Conservation (phyloP, 371 early-diverging fungal species). For the Mycotypha africana region DNA sequence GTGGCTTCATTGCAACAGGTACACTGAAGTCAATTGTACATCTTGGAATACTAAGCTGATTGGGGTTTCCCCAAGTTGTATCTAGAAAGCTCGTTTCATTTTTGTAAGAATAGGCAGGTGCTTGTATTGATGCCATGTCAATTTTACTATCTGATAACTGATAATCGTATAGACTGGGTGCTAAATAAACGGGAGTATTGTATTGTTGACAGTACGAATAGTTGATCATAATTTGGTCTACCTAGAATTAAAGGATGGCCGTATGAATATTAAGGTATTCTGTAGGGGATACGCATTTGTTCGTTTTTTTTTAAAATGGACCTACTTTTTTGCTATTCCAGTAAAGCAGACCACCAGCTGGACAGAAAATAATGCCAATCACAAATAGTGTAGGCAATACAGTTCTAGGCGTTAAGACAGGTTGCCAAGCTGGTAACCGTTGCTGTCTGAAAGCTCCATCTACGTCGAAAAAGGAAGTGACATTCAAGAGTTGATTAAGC, state of each 20-base stretch:
- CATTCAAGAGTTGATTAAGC: neutral
- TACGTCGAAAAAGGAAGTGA: slow-evolving; percentile 9
- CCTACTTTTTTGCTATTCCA: slow-evolving; percentile 70
- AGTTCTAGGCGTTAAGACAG: slow-evolving; percentile 91
- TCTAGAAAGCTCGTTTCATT: slow-evolving; percentile 29
- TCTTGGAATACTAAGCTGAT: slow-evolving; percentile 31
- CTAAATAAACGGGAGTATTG: slow-evolving; percentile 25
- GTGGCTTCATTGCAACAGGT: slow-evolving; percentile 61
- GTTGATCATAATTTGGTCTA: slow-evolving; percentile 81
- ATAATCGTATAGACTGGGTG: slow-evolving; percentile 13
- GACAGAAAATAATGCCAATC: slow-evolving; percentile 88
- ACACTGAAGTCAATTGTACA: slow-evolving; percentile 81
- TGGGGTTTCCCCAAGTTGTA: slow-evolving; percentile 30
- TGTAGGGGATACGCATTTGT: too few species aligned
- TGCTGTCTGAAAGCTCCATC: slow-evolving; percentile 98
- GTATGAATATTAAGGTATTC: too few species aligned
- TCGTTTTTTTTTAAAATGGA: too few species aligned
- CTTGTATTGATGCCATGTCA: slow-evolving; percentile 9
- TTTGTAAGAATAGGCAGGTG: slow-evolving; percentile 28
- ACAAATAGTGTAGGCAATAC: slow-evolving; percentile 90
- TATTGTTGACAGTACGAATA: slow-evolving; percentile 79
- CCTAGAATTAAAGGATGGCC: slow-evolving; percentile 10
- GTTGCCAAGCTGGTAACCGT: slow-evolving; percentile 96
- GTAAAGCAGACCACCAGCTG: slow-evolving; percentile 79
- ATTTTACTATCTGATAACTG: slow-evolving; percentile 11